Conservation (phyloP, 345 rosid genomes). For the Barbarea vulgaris region DNA sequence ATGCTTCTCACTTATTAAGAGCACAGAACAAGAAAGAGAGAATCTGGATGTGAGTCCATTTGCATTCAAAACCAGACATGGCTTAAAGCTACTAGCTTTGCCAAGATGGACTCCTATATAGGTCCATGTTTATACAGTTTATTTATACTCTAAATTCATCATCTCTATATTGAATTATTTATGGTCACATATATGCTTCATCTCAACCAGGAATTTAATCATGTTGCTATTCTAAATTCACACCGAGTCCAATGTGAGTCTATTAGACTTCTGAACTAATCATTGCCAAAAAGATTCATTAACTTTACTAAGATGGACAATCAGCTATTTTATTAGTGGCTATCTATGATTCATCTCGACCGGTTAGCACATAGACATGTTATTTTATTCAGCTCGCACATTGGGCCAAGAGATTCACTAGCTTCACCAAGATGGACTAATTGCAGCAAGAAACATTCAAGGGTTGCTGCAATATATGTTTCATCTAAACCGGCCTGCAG, state of each 20-base stretch:
- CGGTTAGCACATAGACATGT: background rate
- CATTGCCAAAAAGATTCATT: background rate
- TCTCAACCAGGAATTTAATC: background rate
- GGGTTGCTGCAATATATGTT: slow-evolving; percentile 5
- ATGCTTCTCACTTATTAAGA: background rate
- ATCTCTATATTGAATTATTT: background rate
- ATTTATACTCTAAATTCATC: background rate
- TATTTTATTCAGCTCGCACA: background rate
- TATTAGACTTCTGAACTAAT: slow-evolving; percentile 39
- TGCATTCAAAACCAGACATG: slow-evolving; percentile 38
- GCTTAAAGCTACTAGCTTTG: background rate
- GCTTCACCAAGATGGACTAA: background rate
- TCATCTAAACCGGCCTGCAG: slow-evolving; percentile 27
- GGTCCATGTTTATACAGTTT: background rate
- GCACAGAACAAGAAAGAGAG: slow-evolving; percentile 17
- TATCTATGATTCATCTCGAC: background rate
- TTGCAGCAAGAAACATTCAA: background rate
- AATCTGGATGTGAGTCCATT: slow-evolving; percentile 42
- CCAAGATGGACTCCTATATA: slow-evolving; percentile 3
- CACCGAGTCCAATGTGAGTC: slow-evolving; percentile 36
- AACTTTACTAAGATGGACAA: slow-evolving; percentile 15
- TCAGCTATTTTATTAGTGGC: background rate
- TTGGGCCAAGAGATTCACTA: background rate
- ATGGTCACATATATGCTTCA: background rate
- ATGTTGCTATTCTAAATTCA: background rate